A percentile compares a stretch with the other conserved stretches of the same genome.
phyloP scores from a whole-genome alignment of 768 basidiomycete species.

The Russula compacta region DNA sequence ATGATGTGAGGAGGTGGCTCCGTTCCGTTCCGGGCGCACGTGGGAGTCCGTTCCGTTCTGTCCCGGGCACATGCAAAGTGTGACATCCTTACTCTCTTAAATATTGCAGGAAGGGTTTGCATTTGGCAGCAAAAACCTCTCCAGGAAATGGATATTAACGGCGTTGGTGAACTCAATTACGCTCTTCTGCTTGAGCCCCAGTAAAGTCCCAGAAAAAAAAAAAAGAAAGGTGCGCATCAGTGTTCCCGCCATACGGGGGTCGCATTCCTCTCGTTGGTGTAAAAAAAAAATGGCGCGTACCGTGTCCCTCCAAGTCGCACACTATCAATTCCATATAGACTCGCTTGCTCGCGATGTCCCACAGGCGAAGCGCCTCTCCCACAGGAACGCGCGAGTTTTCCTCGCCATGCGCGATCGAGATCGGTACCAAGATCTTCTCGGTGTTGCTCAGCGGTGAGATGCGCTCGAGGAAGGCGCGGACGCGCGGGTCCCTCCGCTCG shows the following conservation, averaged over 20 bases:
- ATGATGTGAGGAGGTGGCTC: too few relatives aligned
- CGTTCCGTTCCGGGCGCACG: too few relatives aligned
- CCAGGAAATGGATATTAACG: slow-evolving; percentile 31
- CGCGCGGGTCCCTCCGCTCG: slow-evolving; percentile 28
- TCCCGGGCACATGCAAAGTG: too few relatives aligned
- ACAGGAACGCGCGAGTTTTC: slow-evolving; percentile 33
- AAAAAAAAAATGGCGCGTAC: slow-evolving; percentile 27
- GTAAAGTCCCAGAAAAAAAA: not conserved
- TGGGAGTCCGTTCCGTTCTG: too few relatives aligned
- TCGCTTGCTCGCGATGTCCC: slow-evolving; percentile 26
- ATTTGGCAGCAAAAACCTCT: slow-evolving; percentile 27
- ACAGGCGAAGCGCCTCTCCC: slow-evolving; percentile 33
- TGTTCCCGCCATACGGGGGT: not conserved
- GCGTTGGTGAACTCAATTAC: slow-evolving; percentile 37
- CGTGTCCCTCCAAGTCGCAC: slow-evolving; percentile 36
- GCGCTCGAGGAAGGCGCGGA: slow-evolving; percentile 31
- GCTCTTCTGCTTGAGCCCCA: slow-evolving; percentile 37
- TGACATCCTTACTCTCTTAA: not conserved
- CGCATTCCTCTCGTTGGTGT: too few relatives aligned
- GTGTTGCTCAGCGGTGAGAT: slow-evolving; percentile 35
- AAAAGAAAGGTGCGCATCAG: not conserved
- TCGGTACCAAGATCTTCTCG: slow-evolving; percentile 29
- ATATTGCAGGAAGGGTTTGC: not conserved
- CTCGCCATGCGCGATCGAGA: slow-evolving; percentile 36
- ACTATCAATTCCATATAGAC: slow-evolving; percentile 31